Evolutionary conservation across 2,329 filamentous ascomycete species (phyloP).

Genomic region (Bipolaris bicolor): DNA sequence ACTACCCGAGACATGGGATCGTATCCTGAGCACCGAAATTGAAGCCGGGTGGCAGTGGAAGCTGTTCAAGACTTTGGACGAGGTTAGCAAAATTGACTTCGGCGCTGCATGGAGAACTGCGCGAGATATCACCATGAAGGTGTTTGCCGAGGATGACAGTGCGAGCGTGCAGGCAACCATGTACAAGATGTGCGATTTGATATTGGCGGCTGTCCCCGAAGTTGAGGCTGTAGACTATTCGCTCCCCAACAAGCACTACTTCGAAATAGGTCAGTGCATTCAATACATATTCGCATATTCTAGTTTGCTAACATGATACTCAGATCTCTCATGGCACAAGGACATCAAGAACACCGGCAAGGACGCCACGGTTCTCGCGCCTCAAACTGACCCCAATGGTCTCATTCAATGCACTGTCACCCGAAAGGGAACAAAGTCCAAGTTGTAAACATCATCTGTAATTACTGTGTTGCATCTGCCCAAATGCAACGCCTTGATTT

Average conservation of each 20-base stretch:
- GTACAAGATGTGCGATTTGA: constrained; percentile 97
- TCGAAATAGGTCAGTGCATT: constrained; percentile 78
- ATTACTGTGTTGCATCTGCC: constrained; percentile 11
- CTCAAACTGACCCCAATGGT: constrained; percentile 90
- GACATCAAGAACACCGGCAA: constrained; percentile 92
- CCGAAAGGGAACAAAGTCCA: constrained; percentile 57
- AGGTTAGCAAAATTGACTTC: constrained; percentile 73
- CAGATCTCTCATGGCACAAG: constrained; percentile 96
- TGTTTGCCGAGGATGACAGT: constrained; percentile 87
- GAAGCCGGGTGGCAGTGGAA: constrained; percentile 88
- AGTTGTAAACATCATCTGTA: constrained; percentile 44
- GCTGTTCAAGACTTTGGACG: constrained; percentile 67
- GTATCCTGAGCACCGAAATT: constrained; percentile 92
- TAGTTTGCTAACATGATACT: constrained; percentile 18
- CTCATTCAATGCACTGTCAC: constrained; percentile 92
- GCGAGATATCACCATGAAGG: constrained; percentile 85
- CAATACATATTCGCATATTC: not conserved
- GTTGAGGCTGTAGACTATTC: constrained; percentile 78
- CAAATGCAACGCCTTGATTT: constrained; percentile 17
- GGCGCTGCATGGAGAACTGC: constrained; percentile 79
- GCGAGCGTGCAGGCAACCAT: constrained; percentile 96
- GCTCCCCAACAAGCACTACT: constrained; percentile 98
- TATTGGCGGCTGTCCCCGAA: constrained; percentile 75
- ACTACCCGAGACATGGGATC: constrained; percentile 88
- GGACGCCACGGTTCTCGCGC: constrained; percentile 93